Base-by-base conservation (phyloP, 2,329 filamentous ascomycete genomes). In the Pseudogymnoascus sp. region DNA sequence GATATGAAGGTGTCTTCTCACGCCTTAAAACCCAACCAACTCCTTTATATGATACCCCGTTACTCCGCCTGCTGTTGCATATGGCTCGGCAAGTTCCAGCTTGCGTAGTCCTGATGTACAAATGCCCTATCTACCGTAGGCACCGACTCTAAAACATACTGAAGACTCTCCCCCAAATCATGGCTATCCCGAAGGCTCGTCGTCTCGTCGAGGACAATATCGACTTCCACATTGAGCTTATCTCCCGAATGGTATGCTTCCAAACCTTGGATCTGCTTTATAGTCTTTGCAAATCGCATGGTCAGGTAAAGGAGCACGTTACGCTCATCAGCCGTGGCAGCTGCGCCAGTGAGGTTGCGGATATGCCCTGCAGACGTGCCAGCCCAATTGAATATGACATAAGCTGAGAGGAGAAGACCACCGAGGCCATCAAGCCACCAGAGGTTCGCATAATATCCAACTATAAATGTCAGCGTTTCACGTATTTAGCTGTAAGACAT, bases 371-470 rank as follows among this genome's bases (percentile, higher is more conserved):
- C 76, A 63, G 79, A 83, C 0, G 85, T 88, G 50, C 78, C 77
- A 1, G 81, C 81, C 86, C 85, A 88, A 72, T 88, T 86, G 71
- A 82, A 84, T 66, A 88, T 87, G 70, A 89, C 86, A 74, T 81
- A 87, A 4, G 87, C 71, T 0, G 85, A 87, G 0, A 89, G 75
- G 0, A 87, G 67, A 0, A 81, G 79, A 3, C 85, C 86, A 61
- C 85, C 86, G 0, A 81, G 75, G 5, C 78, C 75, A 69, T 89
- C 86, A 11, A 89, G 76, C 85, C 85, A 88, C 85, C 86, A 89
- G 11, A 86, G 68, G 24, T 81, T 70, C 3, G 80, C 75, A 58
- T 81, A 76, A 66, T 81, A 77, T 5, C 86, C 86, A 58, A 88
- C 79, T 73, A 35, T 10, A 29, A 35, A 6, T 21, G 29, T 62